These are phyloP conservation scores for Madurella fahalii DNA, from an alignment of 2,329 filamentous ascomycete species.

Conservation along the genomic window DNA sequence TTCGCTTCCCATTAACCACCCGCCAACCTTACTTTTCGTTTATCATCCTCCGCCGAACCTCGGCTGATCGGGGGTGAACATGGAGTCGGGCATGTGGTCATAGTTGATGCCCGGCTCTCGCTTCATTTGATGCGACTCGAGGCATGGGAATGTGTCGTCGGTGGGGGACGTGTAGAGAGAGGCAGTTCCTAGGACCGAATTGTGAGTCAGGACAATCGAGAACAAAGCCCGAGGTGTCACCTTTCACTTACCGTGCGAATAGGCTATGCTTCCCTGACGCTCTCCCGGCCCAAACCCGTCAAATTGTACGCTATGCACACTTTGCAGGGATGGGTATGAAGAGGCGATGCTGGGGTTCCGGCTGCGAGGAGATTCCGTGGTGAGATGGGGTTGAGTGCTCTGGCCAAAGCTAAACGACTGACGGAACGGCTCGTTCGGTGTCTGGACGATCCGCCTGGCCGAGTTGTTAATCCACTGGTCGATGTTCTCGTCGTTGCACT, in stretches of 20 bases:
- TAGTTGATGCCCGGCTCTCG: constrained; percentile 30
- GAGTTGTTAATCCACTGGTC: constrained; percentile 51
- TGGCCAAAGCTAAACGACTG: constrained; percentile 14
- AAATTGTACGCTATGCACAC: constrained; percentile 14
- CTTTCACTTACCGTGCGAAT: constrained; percentile 23
- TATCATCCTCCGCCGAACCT: constrained; percentile 5
- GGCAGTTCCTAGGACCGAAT: not conserved
- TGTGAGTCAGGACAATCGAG: constrained; percentile 3
- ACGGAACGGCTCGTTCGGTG: constrained; percentile 18
- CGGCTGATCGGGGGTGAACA: constrained; percentile 27
- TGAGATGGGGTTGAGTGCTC: not conserved
- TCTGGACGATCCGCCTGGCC: constrained; percentile 44
- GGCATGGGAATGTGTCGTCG: constrained; percentile 14
- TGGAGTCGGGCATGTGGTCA: constrained; percentile 37
- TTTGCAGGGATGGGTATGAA: constrained; percentile 16
- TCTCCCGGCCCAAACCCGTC: constrained; percentile 15
- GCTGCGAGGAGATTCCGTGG: constrained; percentile 15
- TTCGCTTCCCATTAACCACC: no score
- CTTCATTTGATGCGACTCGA: constrained; percentile 21
- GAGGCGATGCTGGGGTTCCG: constrained; percentile 23
- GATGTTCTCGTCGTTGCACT: constrained; percentile 51
- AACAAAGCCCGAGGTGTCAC: not conserved
- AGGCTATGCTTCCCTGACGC: constrained; percentile 23
- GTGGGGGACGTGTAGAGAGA: constrained; percentile 23
- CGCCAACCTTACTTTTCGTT: not conserved